A percentile compares a stretch with the other conserved stretches of the same genome.
Conservation (phyloP, 345 rosid species). For the Gynandropsis gynandra region DNA sequence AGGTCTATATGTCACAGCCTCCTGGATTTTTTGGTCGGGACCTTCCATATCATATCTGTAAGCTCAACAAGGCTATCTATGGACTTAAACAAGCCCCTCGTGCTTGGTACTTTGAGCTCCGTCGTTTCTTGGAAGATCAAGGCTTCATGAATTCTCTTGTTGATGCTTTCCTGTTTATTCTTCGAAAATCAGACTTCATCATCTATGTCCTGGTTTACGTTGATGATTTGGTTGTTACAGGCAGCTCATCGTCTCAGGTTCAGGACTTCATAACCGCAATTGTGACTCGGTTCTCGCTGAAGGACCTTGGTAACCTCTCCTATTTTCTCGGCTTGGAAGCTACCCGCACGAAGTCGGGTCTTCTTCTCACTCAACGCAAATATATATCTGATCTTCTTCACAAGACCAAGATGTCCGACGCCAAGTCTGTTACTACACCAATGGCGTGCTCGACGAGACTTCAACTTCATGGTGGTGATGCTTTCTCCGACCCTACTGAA, state of each 20-base stretch:
- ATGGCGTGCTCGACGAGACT: not conserved
- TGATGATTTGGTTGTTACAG: not conserved
- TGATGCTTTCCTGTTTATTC: not conserved
- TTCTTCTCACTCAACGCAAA: not conserved
- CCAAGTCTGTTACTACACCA: not conserved
- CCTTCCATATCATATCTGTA: not conserved
- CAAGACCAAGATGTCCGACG: not conserved
- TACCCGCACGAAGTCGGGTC: not conserved
- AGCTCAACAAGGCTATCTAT: no score
- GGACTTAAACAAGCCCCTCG: no score
- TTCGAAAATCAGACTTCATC: fast-evolving
- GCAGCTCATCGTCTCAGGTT: not conserved
- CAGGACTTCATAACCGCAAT: not conserved
- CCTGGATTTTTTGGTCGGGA: conserved; percentile 2
- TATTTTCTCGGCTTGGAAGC: not conserved
- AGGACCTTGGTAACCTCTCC: not conserved
- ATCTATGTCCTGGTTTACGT: conserved; percentile 9
- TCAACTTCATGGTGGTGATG: no score
- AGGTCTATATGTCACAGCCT: not conserved
- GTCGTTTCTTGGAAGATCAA: not conserved
- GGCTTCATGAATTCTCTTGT: not conserved
- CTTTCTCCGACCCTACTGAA: not conserved
- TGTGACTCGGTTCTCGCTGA: not conserved
- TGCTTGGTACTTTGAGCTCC: no score
- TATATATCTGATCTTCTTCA: not conserved